Conservation (phyloP, 495 filamentous ascomycete species). For the Neohortaea acidophila region DNA sequence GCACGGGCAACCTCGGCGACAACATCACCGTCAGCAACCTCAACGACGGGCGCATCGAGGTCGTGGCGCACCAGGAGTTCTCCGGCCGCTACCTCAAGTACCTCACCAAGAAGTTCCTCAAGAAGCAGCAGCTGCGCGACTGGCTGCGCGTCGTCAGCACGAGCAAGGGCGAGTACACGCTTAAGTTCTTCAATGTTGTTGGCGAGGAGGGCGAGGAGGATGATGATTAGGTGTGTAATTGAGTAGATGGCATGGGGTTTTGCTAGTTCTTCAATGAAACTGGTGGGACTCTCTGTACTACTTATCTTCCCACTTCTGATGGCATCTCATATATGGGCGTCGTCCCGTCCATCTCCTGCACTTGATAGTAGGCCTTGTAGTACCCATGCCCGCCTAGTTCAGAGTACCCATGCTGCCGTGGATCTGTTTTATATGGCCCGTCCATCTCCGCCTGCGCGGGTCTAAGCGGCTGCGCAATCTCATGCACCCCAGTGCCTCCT, state of each 20-base stretch:
- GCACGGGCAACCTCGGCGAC: conserved; percentile 94
- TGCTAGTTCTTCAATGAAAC: no score
- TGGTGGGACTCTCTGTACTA: no score
- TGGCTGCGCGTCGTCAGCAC: conserved; percentile 98
- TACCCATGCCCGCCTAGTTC: conserved; percentile 14
- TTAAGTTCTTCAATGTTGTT: conserved; percentile 99
- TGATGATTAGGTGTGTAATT: conserved; percentile 59
- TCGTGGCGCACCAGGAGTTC: conserved; percentile 93
- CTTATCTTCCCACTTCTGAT: no score
- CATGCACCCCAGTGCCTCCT: conserved; percentile 7
- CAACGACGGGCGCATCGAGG: conserved; percentile 93
- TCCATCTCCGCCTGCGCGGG: conserved; percentile 17
- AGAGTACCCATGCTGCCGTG: conserved; percentile 11
- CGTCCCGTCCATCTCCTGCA: not conserved
- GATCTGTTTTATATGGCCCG: conserved; percentile 12
- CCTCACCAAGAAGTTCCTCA: conserved; percentile 99
- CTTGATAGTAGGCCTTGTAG: no score
- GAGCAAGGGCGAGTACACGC: conserved; percentile 92
- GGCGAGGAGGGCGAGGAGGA: conserved; percentile 94
- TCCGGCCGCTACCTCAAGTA: conserved; percentile 99
- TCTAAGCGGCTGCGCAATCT: conserved; percentile 11
- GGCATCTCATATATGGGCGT: not conserved
- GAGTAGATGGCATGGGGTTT: no score
- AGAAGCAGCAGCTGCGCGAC: conserved; percentile 99
- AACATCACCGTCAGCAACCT: conserved; percentile 74